A percentile compares a stretch with the other conserved stretches of the same genome.
phyloP scores from a whole-genome alignment of 2,329 filamentous ascomycete species.

The Pyrenochaeta sp. region DNA sequence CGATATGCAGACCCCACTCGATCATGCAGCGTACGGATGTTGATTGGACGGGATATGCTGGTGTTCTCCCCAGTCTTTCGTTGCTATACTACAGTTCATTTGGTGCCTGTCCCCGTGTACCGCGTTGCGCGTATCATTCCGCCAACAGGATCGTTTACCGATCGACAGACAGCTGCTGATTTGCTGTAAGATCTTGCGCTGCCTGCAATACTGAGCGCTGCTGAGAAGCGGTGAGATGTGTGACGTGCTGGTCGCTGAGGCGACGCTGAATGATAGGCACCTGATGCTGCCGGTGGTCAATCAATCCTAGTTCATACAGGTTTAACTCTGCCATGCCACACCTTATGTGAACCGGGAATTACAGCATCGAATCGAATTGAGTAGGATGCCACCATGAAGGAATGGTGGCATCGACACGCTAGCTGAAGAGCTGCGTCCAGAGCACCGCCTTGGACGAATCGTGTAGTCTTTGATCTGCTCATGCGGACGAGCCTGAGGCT shows the following conservation, averaged over 20 bases:
- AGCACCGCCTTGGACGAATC: background rate
- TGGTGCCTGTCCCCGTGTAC: background rate
- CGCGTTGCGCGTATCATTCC: background rate
- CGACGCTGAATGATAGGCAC: slow-evolving; percentile 13
- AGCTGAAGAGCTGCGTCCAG: background rate
- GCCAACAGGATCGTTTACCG: background rate
- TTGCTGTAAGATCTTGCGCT: background rate
- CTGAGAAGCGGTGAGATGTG: slow-evolving; percentile 21
- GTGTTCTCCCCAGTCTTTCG: background rate
- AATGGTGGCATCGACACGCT: background rate
- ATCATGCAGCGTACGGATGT: background rate
- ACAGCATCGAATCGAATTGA: background rate
- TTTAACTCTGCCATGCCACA: background rate
- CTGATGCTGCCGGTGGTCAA: slow-evolving; percentile 7
- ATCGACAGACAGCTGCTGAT: background rate
- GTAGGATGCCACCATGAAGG: background rate
- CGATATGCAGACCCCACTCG: slow-evolving; percentile 1
- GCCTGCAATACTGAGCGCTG: background rate
- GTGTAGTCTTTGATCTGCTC: background rate
- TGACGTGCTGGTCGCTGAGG: slow-evolving; percentile 21
- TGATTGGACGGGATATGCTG: background rate
- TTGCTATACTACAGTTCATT: background rate
- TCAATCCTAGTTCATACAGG: background rate
- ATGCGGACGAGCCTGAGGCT: background rate
- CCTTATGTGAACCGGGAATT: no score